Evolutionary conservation across 495 filamentous ascomycete genomes (phyloP), one percentile per base, ranked within the genome.

Genomic region (Penicillium angulare): DNA sequence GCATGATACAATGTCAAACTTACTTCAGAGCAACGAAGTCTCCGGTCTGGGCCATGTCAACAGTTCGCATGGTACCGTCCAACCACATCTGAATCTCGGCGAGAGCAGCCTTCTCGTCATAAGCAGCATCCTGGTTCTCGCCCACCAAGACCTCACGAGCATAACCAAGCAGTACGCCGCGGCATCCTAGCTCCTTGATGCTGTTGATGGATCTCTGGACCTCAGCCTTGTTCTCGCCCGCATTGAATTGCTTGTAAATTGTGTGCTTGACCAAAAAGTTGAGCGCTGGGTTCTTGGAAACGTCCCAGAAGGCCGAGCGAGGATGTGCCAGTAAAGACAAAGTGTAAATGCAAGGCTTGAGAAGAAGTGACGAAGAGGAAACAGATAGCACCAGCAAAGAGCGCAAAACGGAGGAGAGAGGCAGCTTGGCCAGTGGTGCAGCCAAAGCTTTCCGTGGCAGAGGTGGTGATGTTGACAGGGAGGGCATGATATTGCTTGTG

Each of bases 11-110:
- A 47, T 12, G 13, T 31, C 27, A 34, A 43, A 62, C 77, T 61
- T 73, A 85, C 77, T 97, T 97, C 47, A 96, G 67, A 2, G 88
- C 91, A 24, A 96, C 84, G 61, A 91, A 96, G 60, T 96, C 91
- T 5, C 87, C 88, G 6, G 80, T 74, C 31, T 78, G 74, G 0
- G 87, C 80, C 71, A 95, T 84, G 13, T 79, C 72, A 5, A 97
- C 84, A 0, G 90, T 93, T 53, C 86, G 80, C 45, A 92, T 55
- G 4, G 87, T 89, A 4, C 89, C 88, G 31, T 82, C 75, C 27
- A 82, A 74, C 90, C 90, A 96, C 23, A 75, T 77, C 49, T 75
- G 73, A 44, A 95, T 82, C 57, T 92, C 88, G 23, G 73, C 76
- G 10, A 67, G 67, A 17, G 63, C 69, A 20, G 67, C 68, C 53